Percentiles rank a stretch among this genome's conserved stretches.
phyloP scores from a whole-genome alignment of 345 rosid genomes.

The Arabis alpina region DNA sequence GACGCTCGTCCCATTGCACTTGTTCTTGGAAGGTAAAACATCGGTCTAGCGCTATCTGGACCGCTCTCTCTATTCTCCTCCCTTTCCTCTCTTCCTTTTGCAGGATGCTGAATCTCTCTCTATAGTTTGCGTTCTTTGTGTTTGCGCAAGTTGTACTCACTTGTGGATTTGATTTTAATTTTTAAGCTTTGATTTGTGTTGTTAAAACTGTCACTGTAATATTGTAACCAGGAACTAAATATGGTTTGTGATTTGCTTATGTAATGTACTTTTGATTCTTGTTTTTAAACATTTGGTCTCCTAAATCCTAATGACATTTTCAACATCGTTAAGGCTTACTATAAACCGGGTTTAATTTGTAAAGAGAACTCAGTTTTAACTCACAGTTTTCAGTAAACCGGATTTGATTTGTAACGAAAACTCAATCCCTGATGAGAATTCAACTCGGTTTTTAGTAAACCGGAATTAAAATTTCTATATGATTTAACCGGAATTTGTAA shows the following conservation, averaged over 20 bases:
- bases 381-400: too few relatives aligned
- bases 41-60: conserved; percentile 29
- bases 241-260: conserved; percentile 21
- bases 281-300: not conserved
- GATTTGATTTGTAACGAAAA: too few relatives aligned
- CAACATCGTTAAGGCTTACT: not conserved
- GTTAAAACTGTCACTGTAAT: conserved; percentile 17
- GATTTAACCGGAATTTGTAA: too few relatives aligned
- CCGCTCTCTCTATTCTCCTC: not conserved
- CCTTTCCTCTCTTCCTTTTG: conserved; percentile 1
- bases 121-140: conserved; percentile 8
- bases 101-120: conserved; percentile 33
- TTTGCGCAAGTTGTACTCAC: conserved; percentile 10
- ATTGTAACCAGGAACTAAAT: not conserved
- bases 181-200: conserved; percentile 5
- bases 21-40: conserved; percentile 7
- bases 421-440: too few relatives aligned
- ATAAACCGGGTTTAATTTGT: not conserved
- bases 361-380: not conserved
- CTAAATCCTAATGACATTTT: not conserved
- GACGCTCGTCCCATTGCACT: not conserved
- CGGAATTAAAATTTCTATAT: too few relatives aligned
- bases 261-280: conserved; percentile 1
- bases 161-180: conserved; percentile 15
- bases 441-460: too few relatives aligned